These are phyloP conservation scores for Hymenoscyphus infarciens DNA, from an alignment of 2,329 filamentous ascomycete genomes.

Conservation along the genomic window DNA sequence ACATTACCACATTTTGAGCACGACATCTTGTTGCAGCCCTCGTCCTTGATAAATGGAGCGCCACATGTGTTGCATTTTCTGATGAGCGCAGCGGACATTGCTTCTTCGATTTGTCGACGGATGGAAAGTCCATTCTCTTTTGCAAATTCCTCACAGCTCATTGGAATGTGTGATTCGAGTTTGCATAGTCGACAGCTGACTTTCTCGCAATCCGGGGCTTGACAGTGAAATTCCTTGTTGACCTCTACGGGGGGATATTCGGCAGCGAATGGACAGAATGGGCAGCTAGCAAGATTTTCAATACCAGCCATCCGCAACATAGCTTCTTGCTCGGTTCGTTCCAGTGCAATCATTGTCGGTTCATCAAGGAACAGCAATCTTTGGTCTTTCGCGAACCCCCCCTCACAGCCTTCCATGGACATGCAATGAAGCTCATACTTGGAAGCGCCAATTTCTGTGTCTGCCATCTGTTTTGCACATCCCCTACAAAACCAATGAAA, in stretches of 20 bases:
- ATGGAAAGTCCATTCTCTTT: conserved; percentile 56
- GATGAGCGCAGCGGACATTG: conserved; percentile 76
- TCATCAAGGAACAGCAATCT: conserved; percentile 46
- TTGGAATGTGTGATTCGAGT: conserved; percentile 65
- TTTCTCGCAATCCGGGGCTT: conserved; percentile 59
- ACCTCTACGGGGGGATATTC: conserved; percentile 65
- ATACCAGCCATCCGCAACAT: conserved; percentile 66
- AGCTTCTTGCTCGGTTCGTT: conserved; percentile 67
- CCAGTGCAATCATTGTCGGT: conserved; percentile 58
- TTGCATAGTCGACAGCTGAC: conserved; percentile 68
- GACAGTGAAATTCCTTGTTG: conserved; percentile 71
- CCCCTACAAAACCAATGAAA: conserved; percentile 60
- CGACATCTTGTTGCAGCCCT: conserved; percentile 80
- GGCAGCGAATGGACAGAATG: conserved; percentile 78
- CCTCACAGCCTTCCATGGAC: conserved; percentile 62
- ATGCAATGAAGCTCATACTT: conserved; percentile 69
- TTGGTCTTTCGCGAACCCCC: conserved; percentile 55
- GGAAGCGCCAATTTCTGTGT: conserved; percentile 64
- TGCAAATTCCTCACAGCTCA: conserved; percentile 64
- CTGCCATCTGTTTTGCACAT: conserved; percentile 64
- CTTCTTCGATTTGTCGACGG: conserved; percentile 73
- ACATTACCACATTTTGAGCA: conserved; percentile 59
- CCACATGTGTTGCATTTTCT: conserved; percentile 67
- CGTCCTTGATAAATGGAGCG: conserved; percentile 68
- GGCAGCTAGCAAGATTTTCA: conserved; percentile 70